phyloP scores from a whole-genome alignment of 2,329 filamentous ascomycete species.

The Cladosporium velox region DNA sequence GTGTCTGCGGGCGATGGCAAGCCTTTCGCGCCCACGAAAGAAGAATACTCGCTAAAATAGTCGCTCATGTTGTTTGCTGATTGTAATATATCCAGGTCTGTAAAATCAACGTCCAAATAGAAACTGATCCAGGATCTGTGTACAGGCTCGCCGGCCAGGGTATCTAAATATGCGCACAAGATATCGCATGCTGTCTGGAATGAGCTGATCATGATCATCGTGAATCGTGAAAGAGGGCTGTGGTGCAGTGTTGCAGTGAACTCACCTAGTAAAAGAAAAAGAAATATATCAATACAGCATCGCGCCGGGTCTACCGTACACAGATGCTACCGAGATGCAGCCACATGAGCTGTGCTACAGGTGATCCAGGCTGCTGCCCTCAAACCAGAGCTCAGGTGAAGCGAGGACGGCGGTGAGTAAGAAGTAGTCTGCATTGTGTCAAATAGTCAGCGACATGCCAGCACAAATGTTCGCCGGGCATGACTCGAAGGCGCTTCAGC shows the following conservation, averaged over 20 bases:
- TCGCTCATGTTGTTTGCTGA: constrained; percentile 37
- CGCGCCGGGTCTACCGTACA: constrained; percentile 18
- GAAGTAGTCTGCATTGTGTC: constrained; percentile 4
- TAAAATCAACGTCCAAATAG: constrained; percentile 9
- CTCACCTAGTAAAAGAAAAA: constrained; percentile 17
- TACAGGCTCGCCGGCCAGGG: constrained; percentile 21
- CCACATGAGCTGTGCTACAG: constrained; percentile 21
- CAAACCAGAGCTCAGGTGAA: constrained; percentile 7
- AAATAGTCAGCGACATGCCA: constrained; percentile 17
- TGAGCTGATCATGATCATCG: constrained; percentile 19
- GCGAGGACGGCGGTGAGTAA: constrained; percentile 7
- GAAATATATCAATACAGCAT: constrained; percentile 19
- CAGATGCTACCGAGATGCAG: constrained; percentile 15
- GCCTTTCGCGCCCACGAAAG: constrained; percentile 53
- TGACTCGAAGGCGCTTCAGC: constrained; percentile 13
- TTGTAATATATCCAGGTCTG: neutral
- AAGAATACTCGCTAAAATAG: constrained; percentile 51
- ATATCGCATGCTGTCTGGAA: constrained; percentile 18
- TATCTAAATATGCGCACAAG: constrained; percentile 19
- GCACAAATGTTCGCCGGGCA: constrained; percentile 9
- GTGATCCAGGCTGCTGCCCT: constrained; percentile 16
- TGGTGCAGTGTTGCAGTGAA: neutral
- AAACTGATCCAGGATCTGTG: constrained; percentile 12
- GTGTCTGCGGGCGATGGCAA: constrained; percentile 72
- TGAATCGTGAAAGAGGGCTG: constrained; percentile 14